A percentile compares a stretch with the other conserved stretches of the same genome.
phyloP scores from a whole-genome alignment of 768 basidiomycete species.

The Serendipita sp. region DNA sequence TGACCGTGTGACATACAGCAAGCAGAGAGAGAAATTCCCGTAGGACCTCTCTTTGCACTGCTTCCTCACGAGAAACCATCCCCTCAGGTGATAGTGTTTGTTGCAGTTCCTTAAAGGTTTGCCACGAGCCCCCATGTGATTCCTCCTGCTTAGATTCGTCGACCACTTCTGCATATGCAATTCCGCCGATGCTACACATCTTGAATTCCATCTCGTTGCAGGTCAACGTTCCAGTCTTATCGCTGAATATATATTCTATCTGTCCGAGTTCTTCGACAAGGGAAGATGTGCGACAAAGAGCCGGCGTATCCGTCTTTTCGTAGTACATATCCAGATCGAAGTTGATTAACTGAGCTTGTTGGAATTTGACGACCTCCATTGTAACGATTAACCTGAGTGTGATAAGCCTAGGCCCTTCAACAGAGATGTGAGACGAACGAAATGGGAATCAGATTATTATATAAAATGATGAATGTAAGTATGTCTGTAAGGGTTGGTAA shows the following conservation, averaged over 20 bases:
- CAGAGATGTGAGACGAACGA: constrained; percentile 28
- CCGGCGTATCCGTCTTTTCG: constrained; percentile 84
- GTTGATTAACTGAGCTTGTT: constrained; percentile 95
- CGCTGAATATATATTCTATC: constrained; percentile 91
- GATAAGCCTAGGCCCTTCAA: background rate
- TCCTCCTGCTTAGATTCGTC: constrained; percentile 71
- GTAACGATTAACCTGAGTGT: constrained; percentile 67
- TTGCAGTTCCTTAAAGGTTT: constrained; percentile 62
- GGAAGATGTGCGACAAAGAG: constrained; percentile 92
- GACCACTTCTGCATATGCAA: constrained; percentile 77
- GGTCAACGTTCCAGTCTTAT: constrained; percentile 90
- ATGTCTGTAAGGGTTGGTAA: constrained; percentile 43
- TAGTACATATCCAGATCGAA: constrained; percentile 98
- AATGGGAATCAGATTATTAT: constrained; percentile 98
- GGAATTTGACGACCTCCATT: constrained; percentile 98
- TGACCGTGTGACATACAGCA: constrained; percentile 96
- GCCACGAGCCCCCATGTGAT: constrained; percentile 48
- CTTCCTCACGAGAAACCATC: constrained; percentile 17
- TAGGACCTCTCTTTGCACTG: constrained; percentile 26
- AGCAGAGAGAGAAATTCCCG: constrained; percentile 66
- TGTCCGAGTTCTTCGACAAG: constrained; percentile 97
- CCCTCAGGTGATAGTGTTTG: constrained; percentile 25
- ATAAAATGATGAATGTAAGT: constrained; percentile 93
- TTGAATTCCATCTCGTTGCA: constrained; percentile 98
- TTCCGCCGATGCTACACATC: constrained; percentile 75